Percentiles rank a stretch among this genome's conserved stretches.
Conservation (phyloP, 2,329 filamentous ascomycete genomes). For the Pseudogymnoascus sp. region DNA sequence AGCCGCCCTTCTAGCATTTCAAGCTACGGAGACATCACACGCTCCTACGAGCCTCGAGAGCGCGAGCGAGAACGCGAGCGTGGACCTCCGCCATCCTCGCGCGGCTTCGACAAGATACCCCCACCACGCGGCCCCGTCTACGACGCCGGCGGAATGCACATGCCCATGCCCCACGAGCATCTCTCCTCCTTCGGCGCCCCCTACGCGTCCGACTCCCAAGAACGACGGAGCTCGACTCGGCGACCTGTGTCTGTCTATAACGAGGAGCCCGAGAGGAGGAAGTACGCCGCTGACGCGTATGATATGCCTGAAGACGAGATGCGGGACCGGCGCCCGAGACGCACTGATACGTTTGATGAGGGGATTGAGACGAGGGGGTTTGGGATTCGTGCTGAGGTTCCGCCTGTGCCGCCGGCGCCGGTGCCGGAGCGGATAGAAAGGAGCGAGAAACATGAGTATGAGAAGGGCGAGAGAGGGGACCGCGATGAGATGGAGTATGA, state of each 20-base stretch:
- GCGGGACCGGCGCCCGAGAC: constrained; percentile 17
- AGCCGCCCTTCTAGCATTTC: constrained; percentile 23
- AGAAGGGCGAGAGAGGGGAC: constrained; percentile 10
- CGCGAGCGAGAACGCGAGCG: constrained; percentile 27
- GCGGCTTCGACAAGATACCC: constrained; percentile 63
- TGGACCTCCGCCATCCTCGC: constrained; percentile 57
- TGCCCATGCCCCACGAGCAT: background rate
- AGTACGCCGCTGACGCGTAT: constrained; percentile 21
- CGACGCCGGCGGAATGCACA: background rate
- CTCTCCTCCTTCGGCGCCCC: background rate
- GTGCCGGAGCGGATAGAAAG: constrained; percentile 11
- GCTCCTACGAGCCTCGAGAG: constrained; percentile 32
- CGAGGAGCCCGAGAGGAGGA: constrained; percentile 18
- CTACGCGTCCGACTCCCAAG: constrained; percentile 30
- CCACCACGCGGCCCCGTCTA: constrained; percentile 26
- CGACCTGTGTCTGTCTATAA: constrained; percentile 24
- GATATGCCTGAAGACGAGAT: constrained; percentile 24
- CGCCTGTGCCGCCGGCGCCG: background rate
- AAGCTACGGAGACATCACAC: constrained; percentile 22
- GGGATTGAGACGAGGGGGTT: constrained; percentile 22
- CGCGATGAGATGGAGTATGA: constrained; percentile 7
- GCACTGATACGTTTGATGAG: constrained; percentile 24
- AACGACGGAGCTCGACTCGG: constrained; percentile 27
- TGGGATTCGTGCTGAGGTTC: constrained; percentile 18
- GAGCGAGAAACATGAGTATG: background rate